Evolutionary conservation across 192 early-diverging fungal species (phyloP).

Genomic region (Umbelopsis sp.): DNA sequence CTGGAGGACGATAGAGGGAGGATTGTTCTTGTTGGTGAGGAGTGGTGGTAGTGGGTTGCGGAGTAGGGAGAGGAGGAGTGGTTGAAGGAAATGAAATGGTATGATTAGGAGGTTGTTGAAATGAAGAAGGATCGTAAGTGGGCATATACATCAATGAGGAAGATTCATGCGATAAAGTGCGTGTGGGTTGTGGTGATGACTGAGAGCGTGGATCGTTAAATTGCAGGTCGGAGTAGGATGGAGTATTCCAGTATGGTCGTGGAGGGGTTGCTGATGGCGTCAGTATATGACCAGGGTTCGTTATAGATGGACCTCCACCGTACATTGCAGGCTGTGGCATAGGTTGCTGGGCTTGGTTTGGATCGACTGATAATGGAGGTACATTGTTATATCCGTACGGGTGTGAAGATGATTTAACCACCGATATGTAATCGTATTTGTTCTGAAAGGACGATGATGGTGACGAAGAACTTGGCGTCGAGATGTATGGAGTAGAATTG

Average conservation of each 20-base stretch:
- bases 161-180: conserved; percentile 4
- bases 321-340: conserved; percentile 3
- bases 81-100: conserved; percentile 17
- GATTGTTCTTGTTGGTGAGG: background rate
- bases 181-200: conserved; percentile 4
- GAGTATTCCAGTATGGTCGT: background rate
- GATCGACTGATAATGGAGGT: conserved; percentile 10
- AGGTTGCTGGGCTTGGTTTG: background rate
- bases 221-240: conserved; percentile 13
- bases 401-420: conserved; percentile 3
- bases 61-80: conserved; percentile 20
- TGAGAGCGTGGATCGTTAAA: conserved; percentile 6
- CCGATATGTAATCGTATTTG: conserved; percentile 1
- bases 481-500: conserved; percentile 3
- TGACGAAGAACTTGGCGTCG: background rate
- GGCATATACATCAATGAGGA: conserved; percentile 15
- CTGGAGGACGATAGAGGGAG: background rate
- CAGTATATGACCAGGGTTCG: conserved; percentile 1
- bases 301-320: background rate
- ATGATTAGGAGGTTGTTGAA: conserved; percentile 15
- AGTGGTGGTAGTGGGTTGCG: background rate
- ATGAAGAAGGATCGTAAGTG: conserved; percentile 16
- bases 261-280: conserved; percentile 6
- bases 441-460: background rate
- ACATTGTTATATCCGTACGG: background rate